Percentiles rank a stretch among this genome's conserved stretches.
These are phyloP conservation scores for Azolla pinnata DNA, from an alignment of 75 land plant genomes.

Conservation along the genomic window DNA sequence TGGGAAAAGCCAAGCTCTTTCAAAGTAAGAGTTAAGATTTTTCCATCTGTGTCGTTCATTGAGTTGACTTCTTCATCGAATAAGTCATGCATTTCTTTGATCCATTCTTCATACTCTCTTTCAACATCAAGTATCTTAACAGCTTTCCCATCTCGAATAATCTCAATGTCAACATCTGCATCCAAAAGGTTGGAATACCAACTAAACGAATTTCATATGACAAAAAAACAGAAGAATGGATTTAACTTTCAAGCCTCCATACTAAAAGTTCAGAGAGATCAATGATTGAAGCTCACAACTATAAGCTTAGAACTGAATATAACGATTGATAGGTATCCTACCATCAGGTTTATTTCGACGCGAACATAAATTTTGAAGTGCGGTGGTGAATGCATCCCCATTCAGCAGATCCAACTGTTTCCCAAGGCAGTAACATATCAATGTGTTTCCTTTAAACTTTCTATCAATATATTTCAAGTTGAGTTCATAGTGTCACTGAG, in stretches of 20 bases:
- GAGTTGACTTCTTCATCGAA: conserved; percentile 49
- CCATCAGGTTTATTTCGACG: background rate
- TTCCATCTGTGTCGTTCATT: conserved; percentile 24
- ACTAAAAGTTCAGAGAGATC: no score
- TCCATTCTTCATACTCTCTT: conserved; percentile 51
- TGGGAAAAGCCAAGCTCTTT: conserved; percentile 36
- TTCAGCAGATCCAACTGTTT: conserved; percentile 19
- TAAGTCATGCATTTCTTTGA: conserved; percentile 36
- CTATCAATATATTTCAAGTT: no score
- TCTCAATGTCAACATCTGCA: conserved; percentile 27
- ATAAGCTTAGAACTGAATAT: background rate
- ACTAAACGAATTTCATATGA: no score
- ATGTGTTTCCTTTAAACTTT: no score
- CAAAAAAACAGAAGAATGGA: no score
- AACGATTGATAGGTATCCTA: background rate
- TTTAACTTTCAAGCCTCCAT: no score
- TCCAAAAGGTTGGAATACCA: background rate
- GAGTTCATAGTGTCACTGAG: no score
- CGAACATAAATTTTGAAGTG: conserved; percentile 4
- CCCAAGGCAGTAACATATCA: no score
- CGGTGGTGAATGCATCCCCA: conserved; percentile 18
- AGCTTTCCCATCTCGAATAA: conserved; percentile 24
- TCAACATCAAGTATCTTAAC: conserved; percentile 29
- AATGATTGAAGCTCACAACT: background rate
- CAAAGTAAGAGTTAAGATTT: conserved; percentile 26